Evolutionary conservation across 306 rosid genomes (phyloP).

Genomic region (Malus sylvestris): DNA sequence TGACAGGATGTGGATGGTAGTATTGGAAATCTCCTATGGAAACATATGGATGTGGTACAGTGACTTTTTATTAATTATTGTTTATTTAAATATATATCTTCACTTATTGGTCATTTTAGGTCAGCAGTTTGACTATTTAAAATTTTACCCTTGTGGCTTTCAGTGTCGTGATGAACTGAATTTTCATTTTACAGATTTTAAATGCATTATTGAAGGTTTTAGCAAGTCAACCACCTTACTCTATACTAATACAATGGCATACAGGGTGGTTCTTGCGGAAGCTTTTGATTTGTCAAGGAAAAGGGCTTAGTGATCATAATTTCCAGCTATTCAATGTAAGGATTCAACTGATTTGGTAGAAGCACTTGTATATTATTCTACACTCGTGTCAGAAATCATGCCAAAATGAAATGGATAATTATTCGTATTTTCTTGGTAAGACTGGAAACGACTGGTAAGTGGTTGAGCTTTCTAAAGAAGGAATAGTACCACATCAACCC

Average conservation of each 20-base stretch:
- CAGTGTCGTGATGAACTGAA: conserved; percentile 17
- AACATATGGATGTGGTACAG: conserved; percentile 49
- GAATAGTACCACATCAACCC: neutral
- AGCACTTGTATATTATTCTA: neutral
- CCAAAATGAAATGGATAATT: neutral
- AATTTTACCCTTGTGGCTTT: conserved; percentile 3
- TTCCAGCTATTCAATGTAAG: conserved; percentile 57
- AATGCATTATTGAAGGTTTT: conserved; percentile 61
- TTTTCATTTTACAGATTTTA: conserved; percentile 51
- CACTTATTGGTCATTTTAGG: neutral
- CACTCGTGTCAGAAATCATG: neutral
- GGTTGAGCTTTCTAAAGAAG: neutral
- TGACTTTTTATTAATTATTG: neutral
- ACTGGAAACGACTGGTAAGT: neutral
- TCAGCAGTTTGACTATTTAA: neutral
- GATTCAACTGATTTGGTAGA: conserved; percentile 21
- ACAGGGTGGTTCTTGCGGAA: conserved; percentile 76
- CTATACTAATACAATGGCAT: conserved; percentile 54
- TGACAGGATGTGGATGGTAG: conserved; percentile 30
- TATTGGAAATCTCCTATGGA: conserved; percentile 37
- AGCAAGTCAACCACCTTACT: conserved; percentile 52
- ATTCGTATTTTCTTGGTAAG: neutral
- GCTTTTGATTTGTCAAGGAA: conserved; percentile 41
- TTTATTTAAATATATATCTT: conserved; percentile 5
- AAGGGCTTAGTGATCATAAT: conserved; percentile 31